Conservation (phyloP, 768 basidiomycete species). For the Pholiota molesta region DNA sequence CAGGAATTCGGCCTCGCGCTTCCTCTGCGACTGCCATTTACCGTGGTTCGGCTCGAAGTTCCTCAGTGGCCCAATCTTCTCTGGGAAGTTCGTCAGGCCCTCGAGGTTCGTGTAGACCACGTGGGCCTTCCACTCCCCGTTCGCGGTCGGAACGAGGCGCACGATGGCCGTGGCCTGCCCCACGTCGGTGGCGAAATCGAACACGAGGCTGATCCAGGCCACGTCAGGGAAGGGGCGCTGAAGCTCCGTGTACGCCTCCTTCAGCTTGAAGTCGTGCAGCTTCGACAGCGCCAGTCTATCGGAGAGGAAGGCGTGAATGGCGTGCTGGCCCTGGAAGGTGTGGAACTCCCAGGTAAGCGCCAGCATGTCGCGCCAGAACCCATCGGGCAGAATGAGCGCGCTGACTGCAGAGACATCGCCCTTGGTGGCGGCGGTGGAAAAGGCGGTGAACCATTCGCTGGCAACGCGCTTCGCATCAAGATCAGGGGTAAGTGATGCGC, state of each 20-base stretch:
- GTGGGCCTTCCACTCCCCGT: slow-evolving; percentile 54
- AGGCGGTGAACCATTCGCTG: slow-evolving; percentile 22
- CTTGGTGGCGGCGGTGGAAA: slow-evolving; percentile 14
- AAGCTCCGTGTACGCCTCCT: slow-evolving; percentile 25
- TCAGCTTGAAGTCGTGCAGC: slow-evolving; percentile 26
- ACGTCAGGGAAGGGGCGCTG: slow-evolving; percentile 41
- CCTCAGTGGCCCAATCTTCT: slow-evolving; percentile 44
- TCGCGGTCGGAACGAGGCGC: slow-evolving; percentile 49
- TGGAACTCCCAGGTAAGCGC: slow-evolving; percentile 55
- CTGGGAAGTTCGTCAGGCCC: slow-evolving; percentile 44
- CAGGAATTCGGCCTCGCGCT: slow-evolving; percentile 43
- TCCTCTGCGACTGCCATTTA: slow-evolving; percentile 48
- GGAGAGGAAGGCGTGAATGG: slow-evolving; percentile 36
- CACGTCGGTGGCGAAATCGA: slow-evolving; percentile 48
- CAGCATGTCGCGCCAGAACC: slow-evolving; percentile 53
- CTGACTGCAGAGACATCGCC: slow-evolving; percentile 13
- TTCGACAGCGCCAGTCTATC: slow-evolving; percentile 33
- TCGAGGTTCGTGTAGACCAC: slow-evolving; percentile 56
- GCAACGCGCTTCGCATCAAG: slow-evolving; percentile 16
- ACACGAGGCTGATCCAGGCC: slow-evolving; percentile 48
- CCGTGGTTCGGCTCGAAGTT: slow-evolving; percentile 46
- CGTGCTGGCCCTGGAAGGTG: slow-evolving; percentile 38
- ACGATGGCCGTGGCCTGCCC: slow-evolving; percentile 48
- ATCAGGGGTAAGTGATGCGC: slow-evolving; percentile 11
- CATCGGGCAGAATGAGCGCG: slow-evolving; percentile 33